Evolutionary conservation across 768 basidiomycete genomes (phyloP).

Genomic region (Hypholoma fasciculare): DNA sequence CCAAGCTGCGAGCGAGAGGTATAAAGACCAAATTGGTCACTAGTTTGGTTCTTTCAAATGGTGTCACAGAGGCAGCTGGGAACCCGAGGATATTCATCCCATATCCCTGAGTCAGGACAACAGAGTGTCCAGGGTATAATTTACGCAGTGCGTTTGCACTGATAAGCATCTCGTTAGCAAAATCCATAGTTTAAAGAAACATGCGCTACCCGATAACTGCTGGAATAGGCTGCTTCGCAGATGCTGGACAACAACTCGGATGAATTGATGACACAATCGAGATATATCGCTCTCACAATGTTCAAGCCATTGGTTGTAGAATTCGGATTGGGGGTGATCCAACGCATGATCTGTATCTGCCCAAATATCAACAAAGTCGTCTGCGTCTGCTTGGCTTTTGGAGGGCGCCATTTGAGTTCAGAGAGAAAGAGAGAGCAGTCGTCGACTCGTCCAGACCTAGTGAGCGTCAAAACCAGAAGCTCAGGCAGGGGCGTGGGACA

Average conservation of each 20-base stretch:
- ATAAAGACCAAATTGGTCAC: constrained; percentile 50
- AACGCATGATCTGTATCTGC: constrained; percentile 10
- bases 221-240: constrained; percentile 48
- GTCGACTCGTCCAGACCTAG: too few species aligned
- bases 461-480: background rate
- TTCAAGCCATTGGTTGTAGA: constrained; percentile 54
- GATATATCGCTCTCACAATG: constrained; percentile 35
- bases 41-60: constrained; percentile 48
- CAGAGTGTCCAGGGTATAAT: constrained; percentile 61
- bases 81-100: constrained; percentile 48
- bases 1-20: constrained; percentile 43
- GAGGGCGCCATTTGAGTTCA: background rate
- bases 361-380: constrained; percentile 25
- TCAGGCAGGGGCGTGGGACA: background rate
- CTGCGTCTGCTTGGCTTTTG: background rate
- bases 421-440: too few species aligned
- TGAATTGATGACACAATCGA: background rate
- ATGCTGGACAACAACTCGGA: constrained; percentile 34
- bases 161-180: constrained; percentile 1
- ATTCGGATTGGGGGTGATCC: constrained; percentile 25
- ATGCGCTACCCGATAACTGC: constrained; percentile 42
- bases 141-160: constrained; percentile 50
- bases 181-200: background rate
- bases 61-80: constrained; percentile 46
- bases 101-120: constrained; percentile 52